Evolutionary conservation across 331 rosid genomes (phyloP).

Genomic region (Quercus lobata): DNA sequence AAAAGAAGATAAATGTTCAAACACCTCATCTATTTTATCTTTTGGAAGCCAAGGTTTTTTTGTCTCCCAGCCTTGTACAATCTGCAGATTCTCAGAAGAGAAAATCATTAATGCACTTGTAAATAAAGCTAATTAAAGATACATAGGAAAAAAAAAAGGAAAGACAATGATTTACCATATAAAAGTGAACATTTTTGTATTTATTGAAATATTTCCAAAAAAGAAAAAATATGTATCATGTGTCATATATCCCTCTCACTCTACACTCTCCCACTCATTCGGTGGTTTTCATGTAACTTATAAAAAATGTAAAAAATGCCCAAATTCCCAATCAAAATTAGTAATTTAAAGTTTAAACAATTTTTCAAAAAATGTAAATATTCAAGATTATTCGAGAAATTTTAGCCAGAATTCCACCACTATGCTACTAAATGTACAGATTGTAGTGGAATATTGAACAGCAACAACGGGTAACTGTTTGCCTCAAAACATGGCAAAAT

Average conservation of each 20-base stretch:
- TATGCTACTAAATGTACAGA: too few species aligned
- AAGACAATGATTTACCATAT: background rate
- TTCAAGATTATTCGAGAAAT: background rate
- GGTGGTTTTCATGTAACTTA: background rate
- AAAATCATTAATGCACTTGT: background rate
- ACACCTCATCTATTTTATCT: slow-evolving; percentile 72
- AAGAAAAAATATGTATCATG: background rate
- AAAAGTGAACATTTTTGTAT: background rate
- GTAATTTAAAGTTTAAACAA: background rate
- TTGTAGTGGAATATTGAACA: too few species aligned
- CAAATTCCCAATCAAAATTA: background rate
- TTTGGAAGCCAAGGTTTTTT: slow-evolving; percentile 83
- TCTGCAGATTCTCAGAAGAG: slow-evolving; percentile 39
- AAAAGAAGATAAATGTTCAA: background rate
- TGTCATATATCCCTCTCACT: background rate
- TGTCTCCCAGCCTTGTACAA: slow-evolving; percentile 62
- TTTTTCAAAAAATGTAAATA: background rate
- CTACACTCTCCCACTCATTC: background rate
- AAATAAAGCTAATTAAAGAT: background rate
- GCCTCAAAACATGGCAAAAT: too few species aligned
- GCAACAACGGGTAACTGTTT: too few species aligned
- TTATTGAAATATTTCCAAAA: too few species aligned
- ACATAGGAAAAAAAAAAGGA: background rate
- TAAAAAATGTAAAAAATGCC: background rate
- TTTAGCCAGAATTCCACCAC: too few species aligned